A percentile compares a stretch with the other conserved stretches of the same genome.
phyloP scores from a whole-genome alignment of 768 basidiomycete genomes.

The Galerina marginata region DNA sequence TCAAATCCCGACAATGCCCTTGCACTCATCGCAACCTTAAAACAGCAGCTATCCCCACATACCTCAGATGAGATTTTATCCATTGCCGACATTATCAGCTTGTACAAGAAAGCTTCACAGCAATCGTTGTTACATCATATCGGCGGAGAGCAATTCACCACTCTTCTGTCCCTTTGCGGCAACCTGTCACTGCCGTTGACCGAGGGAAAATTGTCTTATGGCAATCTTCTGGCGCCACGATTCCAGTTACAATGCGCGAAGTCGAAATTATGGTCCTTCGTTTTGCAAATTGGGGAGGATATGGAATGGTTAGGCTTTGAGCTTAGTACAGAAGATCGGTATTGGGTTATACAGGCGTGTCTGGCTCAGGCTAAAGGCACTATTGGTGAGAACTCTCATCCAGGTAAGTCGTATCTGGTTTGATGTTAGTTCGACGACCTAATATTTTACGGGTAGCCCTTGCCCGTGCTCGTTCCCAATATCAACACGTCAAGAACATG shows the following conservation, averaged over 20 bases:
- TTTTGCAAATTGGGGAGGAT: slow-evolving; percentile 5
- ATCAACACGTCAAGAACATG: neutral
- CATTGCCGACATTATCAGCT: slow-evolving; percentile 1
- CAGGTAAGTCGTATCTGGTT: slow-evolving; percentile 9
- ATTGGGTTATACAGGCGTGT: slow-evolving; percentile 60
- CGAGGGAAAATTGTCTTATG: neutral
- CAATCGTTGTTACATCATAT: neutral
- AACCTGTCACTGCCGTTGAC: neutral
- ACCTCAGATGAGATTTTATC: neutral
- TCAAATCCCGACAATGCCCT: neutral
- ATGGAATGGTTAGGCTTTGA: neutral
- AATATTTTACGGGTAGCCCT: neutral
- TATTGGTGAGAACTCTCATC: neutral
- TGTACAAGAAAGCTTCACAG: slow-evolving; percentile 1
- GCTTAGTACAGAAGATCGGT: slow-evolving; percentile 48
- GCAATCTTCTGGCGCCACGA: neutral
- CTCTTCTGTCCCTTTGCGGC: slow-evolving; percentile 5
- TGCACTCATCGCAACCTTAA: neutral
- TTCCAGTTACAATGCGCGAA: neutral
- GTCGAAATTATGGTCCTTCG: slow-evolving; percentile 1
- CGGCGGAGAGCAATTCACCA: neutral
- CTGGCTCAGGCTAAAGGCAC: slow-evolving; percentile 5
- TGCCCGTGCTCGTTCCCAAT: neutral
- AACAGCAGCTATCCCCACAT: neutral
- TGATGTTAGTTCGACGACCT: neutral